Base-by-base conservation (phyloP, 2,329 filamentous ascomycete genomes). In the Xylariaceae sp. region DNA sequence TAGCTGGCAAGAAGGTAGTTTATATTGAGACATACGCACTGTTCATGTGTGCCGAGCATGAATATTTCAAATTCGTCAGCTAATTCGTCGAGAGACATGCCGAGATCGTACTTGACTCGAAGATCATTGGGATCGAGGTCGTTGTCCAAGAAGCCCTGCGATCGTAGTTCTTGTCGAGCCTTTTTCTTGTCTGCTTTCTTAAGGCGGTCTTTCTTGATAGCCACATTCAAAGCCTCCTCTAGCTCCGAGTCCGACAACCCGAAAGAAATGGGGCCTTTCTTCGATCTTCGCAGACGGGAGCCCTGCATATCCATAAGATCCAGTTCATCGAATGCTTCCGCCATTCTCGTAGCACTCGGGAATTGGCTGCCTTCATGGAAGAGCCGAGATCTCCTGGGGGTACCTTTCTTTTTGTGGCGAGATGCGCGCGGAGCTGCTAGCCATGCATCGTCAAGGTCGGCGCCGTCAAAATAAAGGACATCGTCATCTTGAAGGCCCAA, bases 261-360 rank as follows among this genome's bases (percentile, higher is more conserved):
- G 52, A 84, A 74, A 11, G 74, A 76, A 58, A 81, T 80, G 11
- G 78, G 76, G 43, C 82, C 83, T 68, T 88, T 89, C 60, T 83
- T 86, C 58, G 79, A 83, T 44, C 71, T 69, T 53, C 77, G 80
- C 4, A 91, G 69, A 51, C 84, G 89, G 1, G 85, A 84, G 30
- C 85, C 79, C 12, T 88, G 80, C 72, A 88, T 89, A 65, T 95
- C 89, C 86, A 94, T 92, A 44, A 95, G 76, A 65, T 96, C 90
- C 60, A 96, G 86, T 6, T 84, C 87, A 57, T 86, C 83, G 57
- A 83, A 80, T 1, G 71, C 72, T 54, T 85, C 70, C 7, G 73
- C 71, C 60, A 76, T 69, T 35, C 70, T 65, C 27, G 70, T 69
- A 32, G 75, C 74, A 54, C 68, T 75, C 6, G 71, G 70, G 50